A percentile compares a stretch with the other conserved stretches of the same genome.
Evolutionary conservation across 371 early-diverging fungal species (phyloP).

Genomic region (Smittium culicis): DNA sequence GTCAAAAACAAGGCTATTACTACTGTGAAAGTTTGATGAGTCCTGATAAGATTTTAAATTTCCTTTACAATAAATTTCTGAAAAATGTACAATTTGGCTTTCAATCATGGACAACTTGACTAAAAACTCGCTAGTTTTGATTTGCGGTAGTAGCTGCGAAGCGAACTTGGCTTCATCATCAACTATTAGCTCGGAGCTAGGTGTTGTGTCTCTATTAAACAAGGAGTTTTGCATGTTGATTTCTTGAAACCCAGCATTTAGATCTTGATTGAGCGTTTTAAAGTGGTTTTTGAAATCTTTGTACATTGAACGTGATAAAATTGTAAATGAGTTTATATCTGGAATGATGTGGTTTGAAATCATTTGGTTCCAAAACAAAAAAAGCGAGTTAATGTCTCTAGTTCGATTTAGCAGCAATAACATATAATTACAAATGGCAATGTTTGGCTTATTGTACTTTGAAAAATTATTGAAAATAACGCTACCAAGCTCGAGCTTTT

Average conservation of each 20-base stretch:
- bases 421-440: constrained; percentile 3
- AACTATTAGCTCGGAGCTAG: no score
- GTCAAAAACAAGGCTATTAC: neutral
- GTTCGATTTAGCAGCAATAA: constrained; percentile 1
- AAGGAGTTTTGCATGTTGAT: neutral
- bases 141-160: no score
- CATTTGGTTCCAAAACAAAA: constrained; percentile 8
- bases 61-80: neutral
- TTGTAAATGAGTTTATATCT: constrained; percentile 8
- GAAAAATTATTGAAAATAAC: constrained; percentile 3
- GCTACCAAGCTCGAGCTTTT: neutral
- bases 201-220: no score
- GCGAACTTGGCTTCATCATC: no score
- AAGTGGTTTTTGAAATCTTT: neutral
- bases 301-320: constrained; percentile 1
- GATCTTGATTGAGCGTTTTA: neutral
- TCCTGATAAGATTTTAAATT: neutral
- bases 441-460: neutral
- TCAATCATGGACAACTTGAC: neutral
- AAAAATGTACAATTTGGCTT: neutral
- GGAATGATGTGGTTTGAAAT: constrained; percentile 1
- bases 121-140: neutral
- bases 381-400: neutral
- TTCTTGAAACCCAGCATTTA: neutral
- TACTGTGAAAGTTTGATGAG: neutral